Percentiles rank a stretch among this genome's conserved stretches.
These are phyloP conservation scores for Coprinellus micaceus DNA, from an alignment of 768 basidiomycete species.

Conservation along the genomic window DNA sequence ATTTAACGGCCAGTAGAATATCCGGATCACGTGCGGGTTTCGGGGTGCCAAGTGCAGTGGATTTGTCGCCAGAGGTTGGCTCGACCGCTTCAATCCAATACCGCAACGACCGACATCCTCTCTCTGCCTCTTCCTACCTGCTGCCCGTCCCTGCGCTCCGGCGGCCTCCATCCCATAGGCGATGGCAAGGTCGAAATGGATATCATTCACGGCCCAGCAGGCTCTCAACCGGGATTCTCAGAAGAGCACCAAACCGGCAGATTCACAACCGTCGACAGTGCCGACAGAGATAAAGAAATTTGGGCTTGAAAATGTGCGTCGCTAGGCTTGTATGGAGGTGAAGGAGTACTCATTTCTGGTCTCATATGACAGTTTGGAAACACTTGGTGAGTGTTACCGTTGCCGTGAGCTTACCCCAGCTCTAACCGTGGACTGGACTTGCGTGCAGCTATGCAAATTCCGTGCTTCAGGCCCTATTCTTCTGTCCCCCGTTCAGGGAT, in stretches of 20 bases:
- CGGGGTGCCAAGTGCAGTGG: conserved; percentile 5
- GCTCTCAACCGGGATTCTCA: conserved; percentile 24
- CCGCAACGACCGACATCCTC: conserved; percentile 7
- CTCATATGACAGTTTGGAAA: conserved; percentile 74
- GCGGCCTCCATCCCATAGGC: conserved; percentile 7
- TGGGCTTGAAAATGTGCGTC: conserved; percentile 93
- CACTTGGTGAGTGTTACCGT: conserved; percentile 64
- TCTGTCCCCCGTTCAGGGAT: conserved; percentile 89
- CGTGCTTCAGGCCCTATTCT: conserved; percentile 96
- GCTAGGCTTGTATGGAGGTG: not conserved
- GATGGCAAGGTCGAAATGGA: conserved; percentile 40
- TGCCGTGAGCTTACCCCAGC: not conserved
- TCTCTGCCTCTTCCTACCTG: not conserved
- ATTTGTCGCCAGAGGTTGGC: conserved; percentile 12
- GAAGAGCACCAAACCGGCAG: conserved; percentile 14
- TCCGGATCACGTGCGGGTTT: conserved; percentile 10
- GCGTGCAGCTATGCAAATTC: conserved; percentile 88
- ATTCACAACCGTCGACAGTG: conserved; percentile 30
- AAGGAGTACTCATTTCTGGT: conserved; percentile 7
- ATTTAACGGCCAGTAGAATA: not conserved
- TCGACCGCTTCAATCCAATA: conserved; percentile 9
- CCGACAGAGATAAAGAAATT: conserved; percentile 82
- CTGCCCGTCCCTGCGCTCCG: conserved; percentile 10
- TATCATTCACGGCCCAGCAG: conserved; percentile 28
- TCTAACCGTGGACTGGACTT: conserved; percentile 17